Base-by-base conservation (phyloP, 805 yeast genomes). In the Priceomyces haplophilus region DNA sequence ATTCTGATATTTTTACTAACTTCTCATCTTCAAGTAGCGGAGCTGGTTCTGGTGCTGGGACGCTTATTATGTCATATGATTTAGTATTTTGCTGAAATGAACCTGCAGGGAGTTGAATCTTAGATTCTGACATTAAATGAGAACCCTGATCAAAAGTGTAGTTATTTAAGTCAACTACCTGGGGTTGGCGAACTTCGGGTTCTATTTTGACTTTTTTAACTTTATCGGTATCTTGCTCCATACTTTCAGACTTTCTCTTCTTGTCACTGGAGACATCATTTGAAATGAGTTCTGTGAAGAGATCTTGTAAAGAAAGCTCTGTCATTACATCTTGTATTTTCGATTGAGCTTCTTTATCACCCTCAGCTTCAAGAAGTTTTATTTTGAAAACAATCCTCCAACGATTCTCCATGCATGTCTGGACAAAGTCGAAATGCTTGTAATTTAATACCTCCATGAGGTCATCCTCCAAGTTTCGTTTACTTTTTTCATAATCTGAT, bases 1-100 rank as follows among this genome's bases (percentile, higher is more conserved):
- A 60, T 2, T 72, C 75, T 2, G 77, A 40, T 1, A 88, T 79
- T 2, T 78, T 65, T 3, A 88, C 80, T 8, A 85, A 60, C 13
- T 65, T 53, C 39, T 78, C 69, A 4, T 54, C 57, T 1, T 61
- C 64, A 3, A 80, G 73, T 19, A 75, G 71, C 1, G 62, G 58
- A 1, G 68, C 62, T 1, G 62, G 48, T 12, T 65, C 59, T 0
- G 97, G 96, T 0, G 97, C 83, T 0, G 99, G 99, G n/a, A 93
- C 79, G 48, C 83, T 89, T 29, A 90, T 86, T 52, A 88, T 95
- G 56, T 91, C 98, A 64, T 91, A 91, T 4, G 77, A 65, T 45
- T 78, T 80, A 49, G 82, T 82, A 10, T 79, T 78, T 45, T 85
- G 78, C 54, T 86, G 88, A 58, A 79, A 85, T 0, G 98, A 85